Conservation (phyloP, 164 flowering plant species). For the Chimonanthus salicifolius region DNA sequence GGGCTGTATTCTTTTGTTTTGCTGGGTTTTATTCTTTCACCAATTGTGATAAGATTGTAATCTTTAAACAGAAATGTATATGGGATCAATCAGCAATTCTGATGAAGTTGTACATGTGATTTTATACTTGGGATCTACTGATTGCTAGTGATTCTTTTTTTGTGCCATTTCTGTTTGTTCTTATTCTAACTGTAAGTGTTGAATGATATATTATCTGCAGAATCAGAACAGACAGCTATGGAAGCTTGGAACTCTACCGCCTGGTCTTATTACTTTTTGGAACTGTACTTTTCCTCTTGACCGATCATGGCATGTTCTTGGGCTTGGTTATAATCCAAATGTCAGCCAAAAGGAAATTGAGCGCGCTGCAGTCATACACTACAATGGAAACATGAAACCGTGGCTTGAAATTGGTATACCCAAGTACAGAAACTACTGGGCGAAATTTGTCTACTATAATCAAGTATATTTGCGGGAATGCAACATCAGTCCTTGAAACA, state of each 20-base stretch:
- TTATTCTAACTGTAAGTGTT: not conserved
- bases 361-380: constrained; percentile 32
- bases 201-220: constrained; percentile 14
- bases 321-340: constrained; percentile 35
- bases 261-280: constrained; percentile 32
- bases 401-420: constrained; percentile 37
- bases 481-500: constrained; percentile 27
- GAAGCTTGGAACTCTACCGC: constrained; percentile 33
- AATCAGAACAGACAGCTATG: constrained; percentile 30
- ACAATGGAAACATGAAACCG: constrained; percentile 38
- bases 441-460: constrained; percentile 21
- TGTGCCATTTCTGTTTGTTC: not conserved
- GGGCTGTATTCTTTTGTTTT: no score
- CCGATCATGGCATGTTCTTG: constrained; percentile 33
- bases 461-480: constrained; percentile 31
- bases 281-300: constrained; percentile 24
- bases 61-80: not conserved
- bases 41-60: no score
- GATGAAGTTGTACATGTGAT: not conserved
- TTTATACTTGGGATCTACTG: not conserved
- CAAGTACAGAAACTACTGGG: constrained; percentile 29
- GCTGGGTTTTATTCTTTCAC: no score
- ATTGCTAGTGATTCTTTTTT: not conserved
- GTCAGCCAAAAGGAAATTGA: constrained; percentile 28
- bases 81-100: not conserved